A percentile compares a stretch with the other conserved stretches of the same genome.
phyloP scores from a whole-genome alignment of 2,329 filamentous ascomycete species.

The Ophiostoma tasmaniense region DNA sequence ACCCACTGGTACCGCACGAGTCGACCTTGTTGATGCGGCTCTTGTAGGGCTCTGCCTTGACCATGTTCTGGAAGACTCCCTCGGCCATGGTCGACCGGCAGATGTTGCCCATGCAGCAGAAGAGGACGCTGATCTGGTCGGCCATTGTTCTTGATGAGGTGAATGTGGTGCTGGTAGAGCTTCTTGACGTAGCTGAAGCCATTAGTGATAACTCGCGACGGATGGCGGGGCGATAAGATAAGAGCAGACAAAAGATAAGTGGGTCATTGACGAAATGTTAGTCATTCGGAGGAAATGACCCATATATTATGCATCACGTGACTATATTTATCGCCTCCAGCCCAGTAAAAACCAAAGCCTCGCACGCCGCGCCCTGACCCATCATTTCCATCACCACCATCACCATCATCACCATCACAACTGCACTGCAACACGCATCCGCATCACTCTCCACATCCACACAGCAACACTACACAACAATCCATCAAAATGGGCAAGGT shows the following conservation, averaged over 20 bases:
- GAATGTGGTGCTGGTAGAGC: not conserved
- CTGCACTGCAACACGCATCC: not conserved
- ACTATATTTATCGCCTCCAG: not conserved
- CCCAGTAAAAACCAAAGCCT: not conserved
- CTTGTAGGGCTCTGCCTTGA: slow-evolving; percentile 51
- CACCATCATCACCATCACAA: not conserved
- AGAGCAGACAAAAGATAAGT: not conserved
- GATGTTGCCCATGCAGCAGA: slow-evolving; percentile 96
- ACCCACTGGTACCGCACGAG: slow-evolving; percentile 65
- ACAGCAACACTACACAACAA: not conserved
- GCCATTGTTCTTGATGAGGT: slow-evolving; percentile 20
- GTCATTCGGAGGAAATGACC: not conserved
- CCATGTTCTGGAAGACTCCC: slow-evolving; percentile 73
- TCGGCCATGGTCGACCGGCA: slow-evolving; percentile 93
- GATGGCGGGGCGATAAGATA: slow-evolving; percentile 7
- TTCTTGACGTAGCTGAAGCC: not conserved
- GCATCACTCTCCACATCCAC: not conserved
- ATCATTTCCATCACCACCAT: not conserved
- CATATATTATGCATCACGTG: not conserved
- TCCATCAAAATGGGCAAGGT: slow-evolving; percentile 22
- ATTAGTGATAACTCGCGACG: not conserved
- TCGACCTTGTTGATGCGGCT: slow-evolving; percentile 61
- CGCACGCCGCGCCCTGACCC: not conserved
- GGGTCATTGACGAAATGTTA: not conserved
- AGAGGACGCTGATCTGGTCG: slow-evolving; percentile 61